Base-by-base conservation (phyloP, 1,139 yeast species). In the Blastobotrys ciferrii region DNA sequence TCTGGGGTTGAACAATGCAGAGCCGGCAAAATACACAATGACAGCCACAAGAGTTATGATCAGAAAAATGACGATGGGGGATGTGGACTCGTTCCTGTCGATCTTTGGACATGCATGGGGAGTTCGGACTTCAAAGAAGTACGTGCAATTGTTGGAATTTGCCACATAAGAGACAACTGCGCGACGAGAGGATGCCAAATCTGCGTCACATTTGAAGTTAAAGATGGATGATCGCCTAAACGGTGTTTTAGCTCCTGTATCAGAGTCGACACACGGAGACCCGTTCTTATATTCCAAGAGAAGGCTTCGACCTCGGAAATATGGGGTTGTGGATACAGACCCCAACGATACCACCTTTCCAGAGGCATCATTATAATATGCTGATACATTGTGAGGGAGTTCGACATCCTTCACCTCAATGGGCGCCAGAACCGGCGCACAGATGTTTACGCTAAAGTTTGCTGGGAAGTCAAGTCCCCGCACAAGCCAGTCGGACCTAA, bases 51-150 rank as follows among this genome's bases (percentile, higher is more conserved):
- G 52, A 20, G 69, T 58, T 28, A 63, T 58, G 32, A 59, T 47
- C 17, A 61, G 38, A 43, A 64, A 64, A 6, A 64, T 59, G 28
- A 60, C 45, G 18, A 61, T 54, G 7, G 67, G 67, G 28, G 60
- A 56, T 53, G 59, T 53, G 4, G 64, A 53, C 51, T 62, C 60
- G 46, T 70, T 68, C 50, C 71, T 67, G 51, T 83, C 80, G 9
- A 87, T 82, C 0, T 91, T 84, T 0, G 96, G 89, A 66, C 97
- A 89, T 0, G 96, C 96, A 64, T 84, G 87, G 45, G 87, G 82
- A 3, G 96, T 86, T 56, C 89, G 71, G 23, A 87, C 88, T 64
- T 89, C 96, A 65, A 89, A 89, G 61, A 84, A 78, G 66, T 85
- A 89, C 33, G 85, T 79, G 66, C 97, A 89, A 52, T 87, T 86